Percentiles rank a stretch among this genome's conserved stretches.
These are phyloP conservation scores for Austroboletus niveus DNA, from an alignment of 1,284 basidiomycete species.

Conservation along the genomic window DNA sequence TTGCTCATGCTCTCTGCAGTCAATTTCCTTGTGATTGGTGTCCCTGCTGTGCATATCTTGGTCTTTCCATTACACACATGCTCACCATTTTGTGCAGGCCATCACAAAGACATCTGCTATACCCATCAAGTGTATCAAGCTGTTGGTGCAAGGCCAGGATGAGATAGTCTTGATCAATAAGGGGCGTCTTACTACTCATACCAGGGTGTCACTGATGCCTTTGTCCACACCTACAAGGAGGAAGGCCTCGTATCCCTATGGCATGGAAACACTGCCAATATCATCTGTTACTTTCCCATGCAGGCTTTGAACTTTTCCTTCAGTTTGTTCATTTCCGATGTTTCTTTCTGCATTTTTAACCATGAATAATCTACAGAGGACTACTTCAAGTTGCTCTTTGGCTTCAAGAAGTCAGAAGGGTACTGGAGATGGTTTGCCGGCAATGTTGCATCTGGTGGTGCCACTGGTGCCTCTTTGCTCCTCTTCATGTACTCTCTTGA, in stretches of 20 bases:
- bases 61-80: neutral
- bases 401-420: conserved; percentile 86
- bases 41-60: conserved; percentile 69
- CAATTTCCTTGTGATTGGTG: conserved; percentile 92
- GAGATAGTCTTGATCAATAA: conserved; percentile 95
- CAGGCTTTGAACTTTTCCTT: conserved; percentile 96
- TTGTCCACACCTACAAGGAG: conserved; percentile 81
- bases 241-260: conserved; percentile 90
- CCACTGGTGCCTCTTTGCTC: conserved; percentile 82
- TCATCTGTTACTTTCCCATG: conserved; percentile 96
- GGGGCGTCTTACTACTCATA: conserved; percentile 90
- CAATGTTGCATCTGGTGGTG: too few relatives aligned
- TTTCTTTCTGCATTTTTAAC: neutral
- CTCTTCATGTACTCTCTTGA: conserved; percentile 98
- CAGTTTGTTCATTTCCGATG: conserved; percentile 49
- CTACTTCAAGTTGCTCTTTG: conserved; percentile 96
- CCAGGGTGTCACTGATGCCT: conserved; percentile 92
- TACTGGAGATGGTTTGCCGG: conserved; percentile 43
- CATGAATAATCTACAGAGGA: conserved; percentile 63
- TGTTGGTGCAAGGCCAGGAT: conserved; percentile 97
- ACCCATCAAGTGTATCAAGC: conserved; percentile 99
- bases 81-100: conserved; percentile 50
- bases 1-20: conserved; percentile 41
- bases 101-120: conserved; percentile 98
- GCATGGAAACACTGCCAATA: conserved; percentile 97